phyloP scores from a whole-genome alignment of 345 rosid genomes.

The Salix caprea region DNA sequence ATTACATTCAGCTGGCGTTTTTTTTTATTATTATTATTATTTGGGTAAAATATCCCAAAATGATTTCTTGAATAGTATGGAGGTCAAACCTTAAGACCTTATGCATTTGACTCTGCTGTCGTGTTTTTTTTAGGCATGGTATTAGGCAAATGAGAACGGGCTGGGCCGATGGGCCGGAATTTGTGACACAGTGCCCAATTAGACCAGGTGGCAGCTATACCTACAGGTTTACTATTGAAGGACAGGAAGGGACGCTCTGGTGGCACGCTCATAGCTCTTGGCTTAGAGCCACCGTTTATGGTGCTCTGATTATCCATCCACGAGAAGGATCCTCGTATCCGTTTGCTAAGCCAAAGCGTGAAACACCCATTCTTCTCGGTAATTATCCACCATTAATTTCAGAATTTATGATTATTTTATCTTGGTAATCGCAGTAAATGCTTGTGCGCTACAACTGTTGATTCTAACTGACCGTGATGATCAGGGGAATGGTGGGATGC shows the following conservation, averaged over 20 bases:
- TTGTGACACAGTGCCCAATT: slow-evolving; percentile 90
- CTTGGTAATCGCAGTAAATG: neutral
- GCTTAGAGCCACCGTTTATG: slow-evolving; percentile 94
- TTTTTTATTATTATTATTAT: neutral
- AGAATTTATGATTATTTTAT: neutral
- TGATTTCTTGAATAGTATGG: no score
- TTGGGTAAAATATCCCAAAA: no score
- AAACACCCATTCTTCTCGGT: slow-evolving; percentile 75
- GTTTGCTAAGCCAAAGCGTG: slow-evolving; percentile 60
- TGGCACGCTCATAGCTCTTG: slow-evolving; percentile 99
- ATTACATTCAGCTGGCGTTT: neutral
- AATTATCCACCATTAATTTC: neutral
- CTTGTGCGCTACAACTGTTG: neutral
- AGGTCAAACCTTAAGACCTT: no score
- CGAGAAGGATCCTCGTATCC: slow-evolving; percentile 64
- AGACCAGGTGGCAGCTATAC: slow-evolving; percentile 81
- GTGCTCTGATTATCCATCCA: slow-evolving; percentile 75
- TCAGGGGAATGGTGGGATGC: slow-evolving; percentile 97
- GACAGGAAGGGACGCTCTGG: slow-evolving; percentile 95
- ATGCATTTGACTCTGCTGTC: no score
- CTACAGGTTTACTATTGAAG: slow-evolving; percentile 76
- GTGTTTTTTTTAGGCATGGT: slow-evolving; percentile 60
- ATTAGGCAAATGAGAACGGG: slow-evolving; percentile 74
- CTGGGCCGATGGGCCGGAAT: slow-evolving; percentile 97
- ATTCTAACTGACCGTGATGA: neutral